Percentiles rank a stretch among this genome's conserved stretches.
phyloP scores from a whole-genome alignment of 2,329 filamentous ascomycete genomes.

The Hymenoscyphus fructigenus region DNA sequence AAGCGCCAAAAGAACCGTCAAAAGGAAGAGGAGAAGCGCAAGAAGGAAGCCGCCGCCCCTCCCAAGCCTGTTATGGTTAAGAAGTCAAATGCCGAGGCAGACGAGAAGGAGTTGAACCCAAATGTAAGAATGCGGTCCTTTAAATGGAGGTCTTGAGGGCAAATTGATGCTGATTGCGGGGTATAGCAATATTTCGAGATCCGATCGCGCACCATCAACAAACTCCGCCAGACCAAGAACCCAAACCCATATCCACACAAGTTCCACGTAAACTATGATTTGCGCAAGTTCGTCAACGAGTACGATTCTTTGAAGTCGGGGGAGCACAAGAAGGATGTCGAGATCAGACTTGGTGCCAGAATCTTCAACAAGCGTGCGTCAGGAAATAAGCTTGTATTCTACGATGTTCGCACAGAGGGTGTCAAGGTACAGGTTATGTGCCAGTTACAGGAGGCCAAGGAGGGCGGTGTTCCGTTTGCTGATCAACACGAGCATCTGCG shows the following conservation, averaged over 20 bases:
- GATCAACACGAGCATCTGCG: conserved; percentile 87
- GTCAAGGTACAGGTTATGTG: conserved; percentile 88
- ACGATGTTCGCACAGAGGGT: conserved; percentile 77
- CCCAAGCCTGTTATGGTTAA: conserved; percentile 59
- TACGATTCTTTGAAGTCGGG: conserved; percentile 84
- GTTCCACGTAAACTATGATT: conserved; percentile 83
- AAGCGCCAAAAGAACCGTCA: conserved; percentile 90
- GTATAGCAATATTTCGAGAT: conserved; percentile 91
- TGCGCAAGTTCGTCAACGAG: conserved; percentile 75
- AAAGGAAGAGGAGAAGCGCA: conserved; percentile 82
- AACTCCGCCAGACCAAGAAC: conserved; percentile 68
- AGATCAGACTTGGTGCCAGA: conserved; percentile 76
- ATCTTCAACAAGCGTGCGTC: conserved; percentile 86
- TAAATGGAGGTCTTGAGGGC: not conserved
- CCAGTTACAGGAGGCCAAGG: conserved; percentile 74
- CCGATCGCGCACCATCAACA: conserved; percentile 77
- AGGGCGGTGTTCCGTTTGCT: conserved; percentile 68
- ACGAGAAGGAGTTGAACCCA: conserved; percentile 73
- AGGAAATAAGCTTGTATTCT: conserved; percentile 86
- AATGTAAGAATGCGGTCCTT: conserved; percentile 53
- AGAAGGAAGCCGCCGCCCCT: conserved; percentile 71
- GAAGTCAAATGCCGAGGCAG: conserved; percentile 49
- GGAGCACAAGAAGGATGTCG: conserved; percentile 73
- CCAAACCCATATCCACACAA: conserved; percentile 91
- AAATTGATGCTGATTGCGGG: conserved; percentile 23